Evolutionary conservation across 192 early-diverging fungal species (phyloP).

Genomic region (Kappamyces sp.): DNA sequence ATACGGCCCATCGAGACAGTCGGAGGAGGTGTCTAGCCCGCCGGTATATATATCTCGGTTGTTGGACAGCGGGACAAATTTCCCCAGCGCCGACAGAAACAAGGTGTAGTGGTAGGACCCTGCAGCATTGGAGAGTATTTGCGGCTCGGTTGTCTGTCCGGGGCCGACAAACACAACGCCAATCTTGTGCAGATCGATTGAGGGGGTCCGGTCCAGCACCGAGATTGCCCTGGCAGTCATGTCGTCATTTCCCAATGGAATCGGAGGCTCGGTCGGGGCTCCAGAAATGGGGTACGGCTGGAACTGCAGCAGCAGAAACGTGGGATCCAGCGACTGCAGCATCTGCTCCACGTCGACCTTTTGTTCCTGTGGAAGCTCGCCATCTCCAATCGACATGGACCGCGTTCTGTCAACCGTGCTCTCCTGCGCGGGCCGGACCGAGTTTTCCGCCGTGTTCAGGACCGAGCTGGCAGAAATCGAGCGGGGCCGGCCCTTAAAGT

Average conservation of each 20-base stretch:
- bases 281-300: slow-evolving; percentile 65
- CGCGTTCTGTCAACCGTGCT: too few relatives aligned
- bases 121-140: slow-evolving; percentile 80
- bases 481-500: too few relatives aligned
- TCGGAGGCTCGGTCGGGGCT: slow-evolving; percentile 45
- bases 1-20: slow-evolving; percentile 79
- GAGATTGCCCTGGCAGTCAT: slow-evolving; percentile 66
- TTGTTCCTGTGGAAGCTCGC: too few relatives aligned
- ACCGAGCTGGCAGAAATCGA: too few relatives aligned
- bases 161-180: slow-evolving; percentile 88
- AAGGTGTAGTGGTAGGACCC: slow-evolving; percentile 83
- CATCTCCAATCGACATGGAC: too few relatives aligned
- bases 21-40: slow-evolving; percentile 77
- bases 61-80: slow-evolving; percentile 58
- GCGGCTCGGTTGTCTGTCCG: slow-evolving; percentile 73
- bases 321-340: slow-evolving; percentile 28
- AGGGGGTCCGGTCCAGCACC: slow-evolving; percentile 80
- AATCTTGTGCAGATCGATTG: slow-evolving; percentile 93
- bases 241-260: slow-evolving; percentile 70
- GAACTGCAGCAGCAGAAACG: slow-evolving; percentile 61
- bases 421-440: too few relatives aligned
- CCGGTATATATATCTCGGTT: slow-evolving; percentile 75
- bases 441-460: too few relatives aligned
- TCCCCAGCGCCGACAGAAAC: slow-evolving; percentile 80
- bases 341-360: too few relatives aligned